These are phyloP conservation scores for Fusarium mundagurra DNA, from an alignment of 2,329 filamentous ascomycete species.

Conservation along the genomic window DNA sequence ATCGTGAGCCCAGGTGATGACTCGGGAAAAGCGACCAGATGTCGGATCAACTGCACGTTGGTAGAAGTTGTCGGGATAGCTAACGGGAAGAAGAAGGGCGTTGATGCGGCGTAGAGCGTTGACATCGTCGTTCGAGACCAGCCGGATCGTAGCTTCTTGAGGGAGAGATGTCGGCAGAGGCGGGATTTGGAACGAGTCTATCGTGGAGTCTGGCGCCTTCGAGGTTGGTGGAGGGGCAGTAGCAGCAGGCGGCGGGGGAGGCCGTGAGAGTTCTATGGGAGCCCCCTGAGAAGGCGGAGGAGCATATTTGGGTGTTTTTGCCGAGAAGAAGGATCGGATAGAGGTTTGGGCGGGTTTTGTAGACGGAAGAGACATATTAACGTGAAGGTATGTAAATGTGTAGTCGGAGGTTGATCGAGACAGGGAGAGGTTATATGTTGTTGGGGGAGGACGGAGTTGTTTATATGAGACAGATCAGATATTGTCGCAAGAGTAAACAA, in stretches of 20 bases:
- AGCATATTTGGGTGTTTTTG: conserved; percentile 54
- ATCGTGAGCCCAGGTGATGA: conserved; percentile 65
- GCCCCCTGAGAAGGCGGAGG: conserved; percentile 46
- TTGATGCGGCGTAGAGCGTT: conserved; percentile 71
- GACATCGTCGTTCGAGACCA: conserved; percentile 61
- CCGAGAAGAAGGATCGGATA: conserved; percentile 71
- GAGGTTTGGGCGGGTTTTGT: conserved; percentile 60
- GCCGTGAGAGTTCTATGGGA: conserved; percentile 32
- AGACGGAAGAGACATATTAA: conserved; percentile 53
- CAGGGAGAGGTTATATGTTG: background rate
- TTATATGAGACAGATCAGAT: background rate
- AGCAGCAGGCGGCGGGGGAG: conserved; percentile 31
- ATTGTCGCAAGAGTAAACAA: background rate
- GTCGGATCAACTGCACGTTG: conserved; percentile 60
- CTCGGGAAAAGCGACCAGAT: conserved; percentile 66
- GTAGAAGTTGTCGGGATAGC: conserved; percentile 74
- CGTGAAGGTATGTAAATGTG: background rate
- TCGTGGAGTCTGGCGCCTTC: conserved; percentile 28
- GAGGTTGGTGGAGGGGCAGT: conserved; percentile 44
- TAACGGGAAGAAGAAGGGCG: conserved; percentile 69
- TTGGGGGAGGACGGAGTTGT: background rate
- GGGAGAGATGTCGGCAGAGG: conserved; percentile 50
- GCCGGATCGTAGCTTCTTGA: conserved; percentile 62
- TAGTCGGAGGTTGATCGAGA: background rate
- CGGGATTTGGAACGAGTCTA: conserved; percentile 36